A percentile compares a stretch with the other conserved stretches of the same genome.
Conservation (phyloP, 805 yeast genomes). For the Barnettozyma botsteinii region DNA sequence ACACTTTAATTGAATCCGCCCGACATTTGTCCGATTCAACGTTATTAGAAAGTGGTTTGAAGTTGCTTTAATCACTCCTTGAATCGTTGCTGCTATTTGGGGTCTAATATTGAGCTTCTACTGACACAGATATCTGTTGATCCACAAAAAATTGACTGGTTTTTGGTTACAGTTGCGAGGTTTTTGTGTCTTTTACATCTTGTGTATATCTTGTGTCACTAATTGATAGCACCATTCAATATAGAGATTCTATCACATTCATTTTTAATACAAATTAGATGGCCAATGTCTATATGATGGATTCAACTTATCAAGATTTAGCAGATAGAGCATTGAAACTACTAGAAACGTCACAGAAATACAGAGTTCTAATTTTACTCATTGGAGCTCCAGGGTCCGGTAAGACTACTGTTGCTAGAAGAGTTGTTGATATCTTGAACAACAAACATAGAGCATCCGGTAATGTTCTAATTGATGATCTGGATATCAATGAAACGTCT, state of each 20-base stretch:
- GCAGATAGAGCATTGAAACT: slow-evolving; percentile 28
- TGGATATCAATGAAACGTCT: slow-evolving; percentile 3
- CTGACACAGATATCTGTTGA: no score
- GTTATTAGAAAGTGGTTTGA: neutral
- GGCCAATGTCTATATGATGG: slow-evolving; percentile 21
- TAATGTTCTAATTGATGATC: neutral
- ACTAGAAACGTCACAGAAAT: slow-evolving; percentile 25
- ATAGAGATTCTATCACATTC: no score
- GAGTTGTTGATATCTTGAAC: slow-evolving; percentile 39
- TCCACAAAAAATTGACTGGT: no score
- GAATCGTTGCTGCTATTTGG: neutral
- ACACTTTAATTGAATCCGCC: no score
- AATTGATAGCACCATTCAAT: no score
- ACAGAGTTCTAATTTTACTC: slow-evolving; percentile 51
- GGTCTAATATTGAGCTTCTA: no score
- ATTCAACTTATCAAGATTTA: slow-evolving; percentile 26
- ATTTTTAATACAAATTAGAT: slow-evolving; percentile 8
- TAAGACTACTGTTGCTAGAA: slow-evolving; percentile 59
- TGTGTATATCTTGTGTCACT: no score
- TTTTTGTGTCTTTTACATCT: no score
- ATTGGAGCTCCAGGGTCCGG: slow-evolving; percentile 88
- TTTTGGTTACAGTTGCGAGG: no score
- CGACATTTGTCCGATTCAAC: slow-evolving; percentile 1
- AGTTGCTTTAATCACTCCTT: neutral
- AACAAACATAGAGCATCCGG: slow-evolving; percentile 20